phyloP scores from a whole-genome alignment of 306 rosid species.

The Gleditsia sinensis region DNA sequence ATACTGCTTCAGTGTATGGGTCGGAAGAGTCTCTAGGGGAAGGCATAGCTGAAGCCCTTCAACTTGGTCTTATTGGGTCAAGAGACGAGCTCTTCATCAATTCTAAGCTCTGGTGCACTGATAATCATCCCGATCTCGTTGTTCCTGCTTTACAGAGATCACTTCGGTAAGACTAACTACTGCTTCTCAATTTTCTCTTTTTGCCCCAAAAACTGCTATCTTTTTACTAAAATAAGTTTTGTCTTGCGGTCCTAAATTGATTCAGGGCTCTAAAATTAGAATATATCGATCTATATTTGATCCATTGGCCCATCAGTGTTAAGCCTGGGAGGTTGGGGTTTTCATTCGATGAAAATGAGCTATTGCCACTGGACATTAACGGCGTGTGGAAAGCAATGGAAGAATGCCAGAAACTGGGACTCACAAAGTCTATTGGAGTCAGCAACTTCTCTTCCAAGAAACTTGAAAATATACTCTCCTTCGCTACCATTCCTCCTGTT shows the following conservation, averaged over 20 bases:
- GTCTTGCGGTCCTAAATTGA: neutral
- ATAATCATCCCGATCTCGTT: conserved; percentile 2
- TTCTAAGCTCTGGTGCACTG: conserved; percentile 13
- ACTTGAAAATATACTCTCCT: conserved; percentile 39
- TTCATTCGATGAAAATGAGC: conserved; percentile 23
- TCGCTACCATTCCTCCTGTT: conserved; percentile 37
- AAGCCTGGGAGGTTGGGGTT: conserved; percentile 31
- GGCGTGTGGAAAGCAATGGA: conserved; percentile 53
- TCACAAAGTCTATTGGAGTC: conserved; percentile 48
- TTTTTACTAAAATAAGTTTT: neutral
- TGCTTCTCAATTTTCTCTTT: neutral
- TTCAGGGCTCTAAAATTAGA: conserved; percentile 43
- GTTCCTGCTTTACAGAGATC: neutral
- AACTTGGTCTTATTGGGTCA: conserved; percentile 3
- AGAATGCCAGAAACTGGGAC: conserved; percentile 42
- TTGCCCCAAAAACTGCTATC: neutral
- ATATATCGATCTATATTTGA: conserved; percentile 45
- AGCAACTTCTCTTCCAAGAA: conserved; percentile 48
- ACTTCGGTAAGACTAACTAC: neutral
- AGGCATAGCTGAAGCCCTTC: conserved; percentile 9
- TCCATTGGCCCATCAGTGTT: conserved; percentile 50
- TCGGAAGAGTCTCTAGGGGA: conserved; percentile 11
- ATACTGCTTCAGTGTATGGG: conserved; percentile 3
- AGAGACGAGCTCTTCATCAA: conserved; percentile 23
- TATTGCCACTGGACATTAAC: conserved; percentile 37